Percentiles rank a stretch among this genome's conserved stretches.
Conservation (phyloP, 345 rosid genomes). For the Anacardium occidentale region DNA sequence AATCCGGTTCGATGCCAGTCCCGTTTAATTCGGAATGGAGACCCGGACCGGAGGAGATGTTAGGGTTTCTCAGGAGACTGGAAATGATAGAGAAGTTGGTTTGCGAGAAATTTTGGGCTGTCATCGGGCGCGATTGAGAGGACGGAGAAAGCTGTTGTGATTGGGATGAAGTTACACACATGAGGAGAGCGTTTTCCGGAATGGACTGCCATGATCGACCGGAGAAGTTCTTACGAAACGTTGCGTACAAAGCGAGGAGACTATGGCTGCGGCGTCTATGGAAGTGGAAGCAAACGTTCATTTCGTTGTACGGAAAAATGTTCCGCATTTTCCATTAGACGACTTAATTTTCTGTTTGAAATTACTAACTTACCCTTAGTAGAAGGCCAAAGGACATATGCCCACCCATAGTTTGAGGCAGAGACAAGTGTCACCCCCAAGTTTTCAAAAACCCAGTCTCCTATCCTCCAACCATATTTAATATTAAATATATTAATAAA, state of each 20-base stretch:
- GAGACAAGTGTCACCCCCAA: too few species aligned
- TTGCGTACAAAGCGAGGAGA: not conserved
- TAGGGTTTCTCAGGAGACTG: slow-evolving; percentile 47
- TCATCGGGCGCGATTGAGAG: slow-evolving; percentile 18
- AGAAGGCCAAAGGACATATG: too few species aligned
- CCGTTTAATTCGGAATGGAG: slow-evolving; percentile 54
- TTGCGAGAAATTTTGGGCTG: slow-evolving; percentile 31
- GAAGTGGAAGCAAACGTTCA: slow-evolving; percentile 33
- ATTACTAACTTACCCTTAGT: not conserved
- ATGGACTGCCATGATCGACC: slow-evolving; percentile 33
- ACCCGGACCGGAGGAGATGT: slow-evolving; percentile 35
- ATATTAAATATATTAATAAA: too few species aligned
- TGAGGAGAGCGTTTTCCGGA: slow-evolving; percentile 36
- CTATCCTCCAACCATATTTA: too few species aligned
- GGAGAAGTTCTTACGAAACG: slow-evolving; percentile 27
- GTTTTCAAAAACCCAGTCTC: too few species aligned
- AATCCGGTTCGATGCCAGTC: slow-evolving; percentile 52
- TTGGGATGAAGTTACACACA: slow-evolving; percentile 24
- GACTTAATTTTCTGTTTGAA: not conserved
- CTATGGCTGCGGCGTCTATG: slow-evolving; percentile 20
- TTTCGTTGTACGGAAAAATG: slow-evolving; percentile 9
- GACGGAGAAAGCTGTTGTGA: slow-evolving; percentile 16
- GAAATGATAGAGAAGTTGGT: slow-evolving; percentile 47
- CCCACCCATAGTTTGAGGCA: too few species aligned
- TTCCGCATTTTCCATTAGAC: not conserved